Evolutionary conservation across 306 rosid genomes (phyloP).

Genomic region (Astragalus membranaceus): DNA sequence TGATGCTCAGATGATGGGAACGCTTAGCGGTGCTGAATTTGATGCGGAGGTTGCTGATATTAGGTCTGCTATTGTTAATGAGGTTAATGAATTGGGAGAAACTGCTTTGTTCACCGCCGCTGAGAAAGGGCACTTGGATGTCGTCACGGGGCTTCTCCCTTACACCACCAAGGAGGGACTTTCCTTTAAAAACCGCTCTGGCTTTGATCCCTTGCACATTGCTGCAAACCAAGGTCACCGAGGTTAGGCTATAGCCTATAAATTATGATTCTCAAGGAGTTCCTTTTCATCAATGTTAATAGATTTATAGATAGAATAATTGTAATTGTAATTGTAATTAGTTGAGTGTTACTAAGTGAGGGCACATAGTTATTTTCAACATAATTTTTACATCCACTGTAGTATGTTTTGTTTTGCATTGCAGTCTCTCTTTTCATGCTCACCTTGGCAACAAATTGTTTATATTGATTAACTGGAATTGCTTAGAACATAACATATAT

Average conservation of each 20-base stretch:
- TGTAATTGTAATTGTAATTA: no score
- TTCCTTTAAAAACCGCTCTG: constrained; percentile 54
- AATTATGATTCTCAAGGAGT: no score
- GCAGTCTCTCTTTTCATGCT: no score
- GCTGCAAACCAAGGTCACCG: constrained; percentile 78
- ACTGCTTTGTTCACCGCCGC: constrained; percentile 73
- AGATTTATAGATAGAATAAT: no score
- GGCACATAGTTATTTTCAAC: no score
- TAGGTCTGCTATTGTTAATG: constrained; percentile 64
- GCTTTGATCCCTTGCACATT: constrained; percentile 64
- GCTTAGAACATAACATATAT: no score
- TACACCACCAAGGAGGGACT: constrained; percentile 39
- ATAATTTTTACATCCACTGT: no score
- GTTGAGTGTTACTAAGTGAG: no score
- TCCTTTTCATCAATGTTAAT: no score
- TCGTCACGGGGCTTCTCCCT: constrained; percentile 58
- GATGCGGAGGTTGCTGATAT: constrained; percentile 60
- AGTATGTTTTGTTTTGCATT: no score
- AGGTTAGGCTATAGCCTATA: constrained; percentile 32
- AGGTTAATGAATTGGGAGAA: constrained; percentile 82
- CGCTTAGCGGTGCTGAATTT: constrained; percentile 51
- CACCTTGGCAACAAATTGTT: no score
- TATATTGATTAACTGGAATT: no score
- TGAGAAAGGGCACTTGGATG: constrained; percentile 50
- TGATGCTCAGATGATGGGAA: constrained; percentile 63